These are phyloP conservation scores for Penicillium tannophilum DNA, from an alignment of 495 filamentous ascomycete species.

Conservation along the genomic window DNA sequence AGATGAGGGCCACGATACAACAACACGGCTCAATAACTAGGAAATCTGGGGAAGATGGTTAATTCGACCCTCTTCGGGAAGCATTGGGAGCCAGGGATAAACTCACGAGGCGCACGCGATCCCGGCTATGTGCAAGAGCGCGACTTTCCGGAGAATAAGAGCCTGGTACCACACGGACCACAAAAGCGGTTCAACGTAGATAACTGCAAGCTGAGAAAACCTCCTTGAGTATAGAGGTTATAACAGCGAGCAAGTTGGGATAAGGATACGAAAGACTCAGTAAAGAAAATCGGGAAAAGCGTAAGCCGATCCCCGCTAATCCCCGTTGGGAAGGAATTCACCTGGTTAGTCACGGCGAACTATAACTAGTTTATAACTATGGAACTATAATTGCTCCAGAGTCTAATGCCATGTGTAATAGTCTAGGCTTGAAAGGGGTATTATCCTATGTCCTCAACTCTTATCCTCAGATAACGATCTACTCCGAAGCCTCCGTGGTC, in stretches of 20 bases:
- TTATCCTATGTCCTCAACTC: no score
- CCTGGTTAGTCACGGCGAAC: not conserved
- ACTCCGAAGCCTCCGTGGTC: no score
- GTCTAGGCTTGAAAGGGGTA: no score
- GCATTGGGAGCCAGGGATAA: conserved; percentile 25
- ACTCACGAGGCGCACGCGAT: conserved; percentile 30
- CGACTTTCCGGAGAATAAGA: not conserved
- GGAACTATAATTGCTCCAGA: not conserved
- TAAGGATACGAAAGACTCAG: conserved; percentile 1
- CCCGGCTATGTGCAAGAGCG: not conserved
- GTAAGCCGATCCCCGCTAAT: conserved; percentile 22
- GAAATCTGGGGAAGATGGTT: not conserved
- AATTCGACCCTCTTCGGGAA: not conserved
- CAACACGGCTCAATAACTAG: not conserved
- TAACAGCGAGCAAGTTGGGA: not conserved
- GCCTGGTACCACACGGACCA: not conserved
- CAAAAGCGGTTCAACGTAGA: not conserved
- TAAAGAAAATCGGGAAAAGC: conserved; percentile 1
- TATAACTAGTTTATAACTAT: no score
- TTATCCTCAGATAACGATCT: no score
- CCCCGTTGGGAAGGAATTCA: conserved; percentile 13
- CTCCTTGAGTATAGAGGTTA: not conserved
- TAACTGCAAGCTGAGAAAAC: not conserved
- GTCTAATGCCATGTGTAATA: not conserved
- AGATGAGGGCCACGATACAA: not conserved